Base-by-base conservation (phyloP, 306 rosid species). In the Lathyrus tuberosus region DNA sequence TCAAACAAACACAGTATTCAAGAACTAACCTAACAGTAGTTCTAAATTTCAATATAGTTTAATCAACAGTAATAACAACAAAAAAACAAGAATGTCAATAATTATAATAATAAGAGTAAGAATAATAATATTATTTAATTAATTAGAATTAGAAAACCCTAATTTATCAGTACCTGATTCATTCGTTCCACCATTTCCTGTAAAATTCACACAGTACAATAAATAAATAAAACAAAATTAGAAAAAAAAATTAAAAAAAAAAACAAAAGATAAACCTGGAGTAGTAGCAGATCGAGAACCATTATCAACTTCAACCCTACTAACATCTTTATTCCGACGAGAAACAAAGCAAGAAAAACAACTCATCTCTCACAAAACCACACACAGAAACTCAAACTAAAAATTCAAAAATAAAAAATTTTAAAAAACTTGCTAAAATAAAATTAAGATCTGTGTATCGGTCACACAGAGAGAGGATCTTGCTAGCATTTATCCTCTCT, bases 141-240 rank as follows among this genome's bases (percentile, higher is more conserved):
- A 9, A 56, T 13, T 26, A 26, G 62, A 56, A 56, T 56, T 5
- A 0, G 9, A 20, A 73, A 48, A 26, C 54, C 77, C 58, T 63
- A 47, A 85, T 79, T 10, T 10, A 52, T 20, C 86, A 52, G 38
- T 37, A 51, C 62, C 78, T 17, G 72, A 46, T 60, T 62, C 33
- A 51, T 74, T 87, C 8, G 68, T 82, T 74, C 65, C 86, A 14
- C 85, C 83, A 56, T 72, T 61, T 48, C 81, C 92, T 84, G 79
- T 68, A 79, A 49, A 47, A 80, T 64, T 6, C 16, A 52, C 8
- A 70, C 59, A 49, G 18, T 16, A 74, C 9, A 11, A 5, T 20
- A 31, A 33, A 46, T 4, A 28, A 46, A 16, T 2, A 4, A 3
- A 3, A 5, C 9, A 20, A 2, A 6, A 22, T 15, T 7, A 4